These are phyloP conservation scores for Raffaelea arxii DNA, from an alignment of 2,329 filamentous ascomycete genomes.

Conservation along the genomic window DNA sequence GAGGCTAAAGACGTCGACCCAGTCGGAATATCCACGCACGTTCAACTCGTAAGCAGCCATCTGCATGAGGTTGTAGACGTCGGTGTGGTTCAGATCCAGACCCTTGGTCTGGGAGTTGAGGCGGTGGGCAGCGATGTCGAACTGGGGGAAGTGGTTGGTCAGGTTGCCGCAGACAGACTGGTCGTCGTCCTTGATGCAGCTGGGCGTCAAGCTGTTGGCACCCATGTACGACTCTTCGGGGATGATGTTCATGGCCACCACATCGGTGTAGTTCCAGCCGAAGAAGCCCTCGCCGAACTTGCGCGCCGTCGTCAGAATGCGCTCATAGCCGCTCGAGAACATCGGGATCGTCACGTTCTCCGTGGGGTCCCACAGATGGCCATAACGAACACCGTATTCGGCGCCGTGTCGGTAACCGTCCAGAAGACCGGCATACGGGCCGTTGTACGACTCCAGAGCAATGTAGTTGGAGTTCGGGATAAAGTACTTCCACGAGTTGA, in stretches of 20 bases:
- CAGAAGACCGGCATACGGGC: constrained; percentile 9
- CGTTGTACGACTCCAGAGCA: constrained; percentile 9
- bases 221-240: constrained; percentile 9
- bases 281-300: constrained; percentile 54
- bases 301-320: constrained; percentile 51
- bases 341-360: constrained; percentile 9
- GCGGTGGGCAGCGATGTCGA: constrained; percentile 4
- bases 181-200: constrained; percentile 42
- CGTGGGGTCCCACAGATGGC: constrained; percentile 10
- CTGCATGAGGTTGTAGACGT: constrained; percentile 10
- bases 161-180: constrained; percentile 6
- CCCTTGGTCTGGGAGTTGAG: constrained; percentile 4
- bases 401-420: constrained; percentile 10
- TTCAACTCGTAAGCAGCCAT: constrained; percentile 12
- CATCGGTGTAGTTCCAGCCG: constrained; percentile 41
- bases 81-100: constrained; percentile 5
- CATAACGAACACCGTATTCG: constrained; percentile 11
- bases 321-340: constrained; percentile 39
- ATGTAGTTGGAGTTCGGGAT: constrained; percentile 4
- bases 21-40: constrained; percentile 38
- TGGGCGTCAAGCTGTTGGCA: constrained; percentile 44
- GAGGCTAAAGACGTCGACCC: constrained; percentile 52
- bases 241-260: constrained; percentile 45
- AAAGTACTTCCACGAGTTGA: constrained; percentile 10
- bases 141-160: constrained; percentile 8